Evolutionary conservation across 148 eudicot species (phyloP).

Genomic region (Amaranthus palmeri): DNA sequence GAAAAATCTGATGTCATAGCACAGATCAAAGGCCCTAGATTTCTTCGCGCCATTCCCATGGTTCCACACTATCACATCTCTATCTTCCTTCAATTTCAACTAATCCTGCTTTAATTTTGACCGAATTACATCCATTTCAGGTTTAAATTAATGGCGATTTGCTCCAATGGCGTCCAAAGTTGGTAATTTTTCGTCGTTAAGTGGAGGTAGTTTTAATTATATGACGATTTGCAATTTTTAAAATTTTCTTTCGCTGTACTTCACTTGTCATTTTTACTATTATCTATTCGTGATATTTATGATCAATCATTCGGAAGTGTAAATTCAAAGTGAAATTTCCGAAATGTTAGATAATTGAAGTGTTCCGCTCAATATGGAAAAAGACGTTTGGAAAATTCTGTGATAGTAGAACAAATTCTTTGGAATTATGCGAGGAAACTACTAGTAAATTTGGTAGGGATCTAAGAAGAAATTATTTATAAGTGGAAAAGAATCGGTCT

Average conservation of each 20-base stretch:
- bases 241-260: background rate
- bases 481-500: constrained; percentile 2
- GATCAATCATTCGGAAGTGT: background rate
- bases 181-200: background rate
- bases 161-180: background rate
- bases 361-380: background rate
- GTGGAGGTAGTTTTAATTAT: constrained; percentile 11
- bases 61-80: background rate
- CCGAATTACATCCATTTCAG: background rate
- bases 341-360: background rate
- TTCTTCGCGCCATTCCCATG: constrained; percentile 7
- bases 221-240: background rate
- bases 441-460: constrained; percentile 10
- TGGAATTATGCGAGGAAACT: constrained; percentile 11
- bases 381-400: background rate
- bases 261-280: background rate
- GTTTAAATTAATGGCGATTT: background rate
- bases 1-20: background rate
- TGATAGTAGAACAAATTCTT: background rate
- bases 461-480: constrained; percentile 8
- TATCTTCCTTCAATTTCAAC: background rate
- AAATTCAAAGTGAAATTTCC: background rate
- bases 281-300: background rate
- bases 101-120: background rate
- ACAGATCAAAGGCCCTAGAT: constrained; percentile 5